Evolutionary conservation across 2,329 filamentous ascomycete genomes (phyloP).

Genomic region (Colletotrichum costaricense): DNA sequence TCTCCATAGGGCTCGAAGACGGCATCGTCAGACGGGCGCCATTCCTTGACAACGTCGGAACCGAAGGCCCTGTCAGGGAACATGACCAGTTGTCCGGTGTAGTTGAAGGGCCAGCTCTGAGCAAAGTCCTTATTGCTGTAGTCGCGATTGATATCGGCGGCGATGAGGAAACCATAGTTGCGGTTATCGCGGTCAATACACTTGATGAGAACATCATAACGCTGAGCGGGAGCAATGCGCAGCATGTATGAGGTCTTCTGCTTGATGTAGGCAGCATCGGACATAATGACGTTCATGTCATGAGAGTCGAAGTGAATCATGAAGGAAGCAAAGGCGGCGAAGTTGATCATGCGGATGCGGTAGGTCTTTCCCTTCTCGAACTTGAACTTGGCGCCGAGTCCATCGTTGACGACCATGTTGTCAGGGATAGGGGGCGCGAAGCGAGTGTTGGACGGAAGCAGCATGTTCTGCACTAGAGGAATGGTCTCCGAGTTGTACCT

Average conservation of each 20-base stretch:
- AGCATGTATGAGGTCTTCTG: conserved; percentile 50
- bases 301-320: conserved; percentile 58
- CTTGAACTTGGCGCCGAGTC: conserved; percentile 47
- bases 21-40: conserved; percentile 71
- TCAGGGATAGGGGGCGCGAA: conserved; percentile 56
- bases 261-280: conserved; percentile 54
- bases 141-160: conserved; percentile 57
- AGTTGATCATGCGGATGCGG: conserved; percentile 59
- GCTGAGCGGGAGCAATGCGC: conserved; percentile 55
- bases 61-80: conserved; percentile 43
- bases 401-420: conserved; percentile 56
- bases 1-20: conserved; percentile 67
- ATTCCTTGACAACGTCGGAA: conserved; percentile 46
- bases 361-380: conserved; percentile 57
- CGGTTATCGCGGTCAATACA: conserved; percentile 49
- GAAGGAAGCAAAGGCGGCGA: conserved; percentile 53
- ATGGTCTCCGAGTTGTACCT: conserved; percentile 57
- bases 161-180: conserved; percentile 57
- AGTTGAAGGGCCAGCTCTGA: conserved; percentile 50
- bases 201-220: conserved; percentile 59
- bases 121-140: conserved; percentile 43
- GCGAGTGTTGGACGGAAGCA: conserved; percentile 50
- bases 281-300: conserved; percentile 58
- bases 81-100: conserved; percentile 57
- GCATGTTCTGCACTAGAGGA: conserved; percentile 51